phyloP scores from a whole-genome alignment of 1,284 basidiomycete genomes.

The Ceratobasidium sp. region DNA sequence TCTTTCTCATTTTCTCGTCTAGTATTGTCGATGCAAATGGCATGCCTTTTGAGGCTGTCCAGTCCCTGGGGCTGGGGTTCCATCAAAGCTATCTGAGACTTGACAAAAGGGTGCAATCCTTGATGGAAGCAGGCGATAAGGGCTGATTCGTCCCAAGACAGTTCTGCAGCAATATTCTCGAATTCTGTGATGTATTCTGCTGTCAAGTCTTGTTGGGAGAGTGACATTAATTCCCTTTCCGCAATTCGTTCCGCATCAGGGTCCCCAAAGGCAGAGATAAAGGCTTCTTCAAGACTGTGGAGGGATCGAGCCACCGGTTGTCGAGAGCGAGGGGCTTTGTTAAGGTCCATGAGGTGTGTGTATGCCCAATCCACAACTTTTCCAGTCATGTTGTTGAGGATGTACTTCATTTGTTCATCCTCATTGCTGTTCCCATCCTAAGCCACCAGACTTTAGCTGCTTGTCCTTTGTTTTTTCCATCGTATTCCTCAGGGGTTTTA shows the following conservation, averaged over 20 bases:
- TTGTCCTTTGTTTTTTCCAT: constrained; percentile 12
- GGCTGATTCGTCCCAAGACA: background rate
- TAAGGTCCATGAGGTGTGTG: background rate
- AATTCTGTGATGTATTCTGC: background rate
- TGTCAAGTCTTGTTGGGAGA: background rate
- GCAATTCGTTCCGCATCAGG: background rate
- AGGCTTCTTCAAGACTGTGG: no score
- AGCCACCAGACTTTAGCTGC: no score
- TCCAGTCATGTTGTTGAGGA: no score
- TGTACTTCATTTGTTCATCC: no score
- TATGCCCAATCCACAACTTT: background rate
- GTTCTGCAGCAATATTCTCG: background rate
- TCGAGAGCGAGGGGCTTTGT: background rate
- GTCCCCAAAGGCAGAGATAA: no score
- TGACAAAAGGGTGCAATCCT: background rate
- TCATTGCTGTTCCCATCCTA: no score
- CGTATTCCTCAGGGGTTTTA: background rate
- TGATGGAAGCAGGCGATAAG: background rate
- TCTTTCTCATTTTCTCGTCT: no score
- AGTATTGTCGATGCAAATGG: no score
- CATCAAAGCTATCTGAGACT: background rate
- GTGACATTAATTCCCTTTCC: background rate
- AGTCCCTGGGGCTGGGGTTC: no score
- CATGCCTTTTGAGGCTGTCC: no score
- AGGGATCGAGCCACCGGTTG: no score